Percentiles rank a stretch among this genome's conserved stretches.
Conservation (phyloP, 176 grass and related monocot species). For the Ampelocalamus luodianensis region DNA sequence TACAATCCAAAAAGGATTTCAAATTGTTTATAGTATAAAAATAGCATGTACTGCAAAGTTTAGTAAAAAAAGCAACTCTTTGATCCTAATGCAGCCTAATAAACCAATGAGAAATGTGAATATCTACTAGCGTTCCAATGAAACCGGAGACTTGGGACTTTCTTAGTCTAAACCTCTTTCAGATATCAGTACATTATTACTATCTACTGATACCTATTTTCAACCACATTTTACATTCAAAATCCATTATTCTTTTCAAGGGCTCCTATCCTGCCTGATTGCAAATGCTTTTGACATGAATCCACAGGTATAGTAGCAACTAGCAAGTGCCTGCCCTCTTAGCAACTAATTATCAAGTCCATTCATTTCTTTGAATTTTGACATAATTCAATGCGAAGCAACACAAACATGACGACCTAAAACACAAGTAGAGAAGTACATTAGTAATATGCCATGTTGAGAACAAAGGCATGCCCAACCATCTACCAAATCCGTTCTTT, state of each 20-base stretch:
- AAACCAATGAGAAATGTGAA: not conserved
- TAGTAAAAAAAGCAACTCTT: not conserved
- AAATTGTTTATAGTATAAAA: not conserved
- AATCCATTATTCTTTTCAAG: constrained; percentile 5
- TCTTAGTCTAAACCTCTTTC: not conserved
- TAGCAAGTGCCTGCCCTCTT: constrained; percentile 5
- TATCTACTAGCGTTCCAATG: not conserved
- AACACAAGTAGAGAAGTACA: not conserved
- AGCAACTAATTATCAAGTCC: not conserved
- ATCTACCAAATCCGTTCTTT: not conserved
- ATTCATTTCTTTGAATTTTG: not conserved
- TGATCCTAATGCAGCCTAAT: not conserved
- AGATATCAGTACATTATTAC: not conserved
- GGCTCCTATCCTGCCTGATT: not conserved
- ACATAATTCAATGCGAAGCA: not conserved
- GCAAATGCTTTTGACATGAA: constrained; percentile 25
- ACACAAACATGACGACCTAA: not conserved
- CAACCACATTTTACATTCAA: constrained; percentile 11
- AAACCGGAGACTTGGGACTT: not conserved
- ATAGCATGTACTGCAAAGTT: not conserved
- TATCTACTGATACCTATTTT: not conserved
- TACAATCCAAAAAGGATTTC: not conserved
- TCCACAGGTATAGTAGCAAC: not conserved
- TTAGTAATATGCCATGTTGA: not conserved
- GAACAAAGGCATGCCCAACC: not conserved